phyloP scores from a whole-genome alignment of 148 eudicot species.

The Camellia lanceoleosa region DNA sequence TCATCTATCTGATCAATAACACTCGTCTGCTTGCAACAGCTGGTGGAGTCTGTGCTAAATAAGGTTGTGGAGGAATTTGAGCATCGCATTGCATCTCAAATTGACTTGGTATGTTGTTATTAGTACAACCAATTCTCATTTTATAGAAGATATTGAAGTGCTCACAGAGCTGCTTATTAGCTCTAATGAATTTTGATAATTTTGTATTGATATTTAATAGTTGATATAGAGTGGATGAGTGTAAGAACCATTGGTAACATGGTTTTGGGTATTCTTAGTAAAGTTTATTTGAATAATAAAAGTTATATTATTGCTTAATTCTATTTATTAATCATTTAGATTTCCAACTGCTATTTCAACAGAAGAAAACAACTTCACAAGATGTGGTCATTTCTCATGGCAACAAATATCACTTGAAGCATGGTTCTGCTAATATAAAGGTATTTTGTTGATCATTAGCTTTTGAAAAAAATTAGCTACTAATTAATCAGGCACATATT shows the following conservation, averaged over 20 bases:
- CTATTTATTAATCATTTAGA: constrained; percentile 10
- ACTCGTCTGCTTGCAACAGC: constrained; percentile 44
- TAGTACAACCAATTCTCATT: not conserved
- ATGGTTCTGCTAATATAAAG: constrained; percentile 42
- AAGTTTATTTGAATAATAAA: not conserved
- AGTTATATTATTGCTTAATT: not conserved
- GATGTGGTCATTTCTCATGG: constrained; percentile 38
- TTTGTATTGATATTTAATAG: constrained; percentile 6
- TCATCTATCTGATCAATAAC: not conserved
- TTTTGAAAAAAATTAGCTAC: not conserved
- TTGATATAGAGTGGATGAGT: not conserved
- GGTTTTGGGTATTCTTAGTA: not conserved
- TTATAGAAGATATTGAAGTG: not conserved
- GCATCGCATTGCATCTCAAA: constrained; percentile 58
- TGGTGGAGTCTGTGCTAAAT: constrained; percentile 74
- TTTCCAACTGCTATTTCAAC: constrained; percentile 8
- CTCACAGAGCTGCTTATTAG: not conserved
- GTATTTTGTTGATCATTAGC: constrained; percentile 22
- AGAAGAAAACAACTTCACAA: constrained; percentile 45
- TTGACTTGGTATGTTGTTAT: constrained; percentile 48
- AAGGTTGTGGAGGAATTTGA: constrained; percentile 93
- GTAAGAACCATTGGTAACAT: constrained; percentile 1
- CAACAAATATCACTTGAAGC: constrained; percentile 39
- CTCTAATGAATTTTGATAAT: not conserved
- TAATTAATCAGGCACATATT: not conserved